These are phyloP conservation scores for Hibiscus mutabilis DNA, from an alignment of 345 rosid species.

Conservation along the genomic window DNA sequence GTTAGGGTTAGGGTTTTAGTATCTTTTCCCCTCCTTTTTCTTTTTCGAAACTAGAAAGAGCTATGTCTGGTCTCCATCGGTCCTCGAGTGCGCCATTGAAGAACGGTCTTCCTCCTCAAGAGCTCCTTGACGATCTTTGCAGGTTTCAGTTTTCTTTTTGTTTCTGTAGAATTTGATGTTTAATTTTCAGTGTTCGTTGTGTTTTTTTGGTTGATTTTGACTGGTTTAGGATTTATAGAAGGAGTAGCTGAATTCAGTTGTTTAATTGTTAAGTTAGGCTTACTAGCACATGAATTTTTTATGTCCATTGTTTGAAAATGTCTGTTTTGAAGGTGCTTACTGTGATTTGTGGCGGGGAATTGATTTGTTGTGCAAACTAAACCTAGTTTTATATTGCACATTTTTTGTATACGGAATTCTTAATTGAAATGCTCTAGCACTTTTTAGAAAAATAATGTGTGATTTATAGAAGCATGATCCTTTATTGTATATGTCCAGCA, in stretches of 20 bases:
- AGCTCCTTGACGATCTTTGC: slow-evolving; percentile 99
- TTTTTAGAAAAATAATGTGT: neutral
- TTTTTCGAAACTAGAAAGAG: slow-evolving; percentile 4
- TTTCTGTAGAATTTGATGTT: neutral
- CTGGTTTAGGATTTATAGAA: neutral
- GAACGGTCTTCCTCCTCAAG: slow-evolving; percentile 91
- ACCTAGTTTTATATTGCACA: neutral
- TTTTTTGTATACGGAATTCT: neutral
- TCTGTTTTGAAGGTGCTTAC: neutral
- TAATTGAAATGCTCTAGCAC: too few relatives aligned
- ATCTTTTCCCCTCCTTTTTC: neutral
- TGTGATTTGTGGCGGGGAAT: too few relatives aligned
- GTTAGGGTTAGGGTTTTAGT: slow-evolving; percentile 1
- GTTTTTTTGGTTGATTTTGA: neutral
- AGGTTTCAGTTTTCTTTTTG: slow-evolving; percentile 38
- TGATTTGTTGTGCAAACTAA: too few relatives aligned
- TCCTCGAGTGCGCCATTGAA: slow-evolving; percentile 63
- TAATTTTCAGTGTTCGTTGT: neutral
- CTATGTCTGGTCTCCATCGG: slow-evolving; percentile 66
- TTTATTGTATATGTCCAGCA: too few relatives aligned
- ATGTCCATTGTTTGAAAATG: neutral
- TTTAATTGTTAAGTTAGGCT: neutral
- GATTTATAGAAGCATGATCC: too few relatives aligned
- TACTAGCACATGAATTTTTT: neutral
- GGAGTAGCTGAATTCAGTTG: neutral